Evolutionary conservation across 2,329 filamentous ascomycete species (phyloP).

Genomic region (Neonectria punicea): DNA sequence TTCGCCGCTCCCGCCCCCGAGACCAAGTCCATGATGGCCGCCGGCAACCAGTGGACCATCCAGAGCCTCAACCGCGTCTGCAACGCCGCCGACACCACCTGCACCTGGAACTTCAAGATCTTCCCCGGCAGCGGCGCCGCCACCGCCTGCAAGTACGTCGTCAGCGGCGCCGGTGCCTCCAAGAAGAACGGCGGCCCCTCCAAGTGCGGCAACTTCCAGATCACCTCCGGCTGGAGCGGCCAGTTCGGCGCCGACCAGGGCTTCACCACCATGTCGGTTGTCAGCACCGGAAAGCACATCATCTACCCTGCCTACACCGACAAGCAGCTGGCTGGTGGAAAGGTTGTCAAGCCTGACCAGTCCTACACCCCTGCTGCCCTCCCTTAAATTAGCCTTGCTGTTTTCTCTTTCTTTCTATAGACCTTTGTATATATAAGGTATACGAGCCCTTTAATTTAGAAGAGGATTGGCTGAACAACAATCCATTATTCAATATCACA

Average conservation of each 20-base stretch:
- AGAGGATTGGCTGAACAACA: no score
- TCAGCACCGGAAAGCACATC: slow-evolving; percentile 55
- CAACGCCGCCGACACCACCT: slow-evolving; percentile 50
- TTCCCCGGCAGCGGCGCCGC: slow-evolving; percentile 55
- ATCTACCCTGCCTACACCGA: slow-evolving; percentile 64
- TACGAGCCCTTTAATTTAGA: no score
- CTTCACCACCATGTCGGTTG: slow-evolving; percentile 64
- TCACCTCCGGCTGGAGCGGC: slow-evolving; percentile 65
- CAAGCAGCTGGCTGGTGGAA: slow-evolving; percentile 55
- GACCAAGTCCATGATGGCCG: slow-evolving; percentile 53
- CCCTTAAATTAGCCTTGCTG: slow-evolving; percentile 14
- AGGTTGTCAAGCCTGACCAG: slow-evolving; percentile 60
- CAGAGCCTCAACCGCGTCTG: slow-evolving; percentile 52
- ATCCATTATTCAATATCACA: no score
- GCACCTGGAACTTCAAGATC: slow-evolving; percentile 57
- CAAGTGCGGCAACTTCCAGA: slow-evolving; percentile 59
- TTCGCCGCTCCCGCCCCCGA: slow-evolving; percentile 47
- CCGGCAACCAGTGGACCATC: slow-evolving; percentile 54
- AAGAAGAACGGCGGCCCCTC: slow-evolving; percentile 51
- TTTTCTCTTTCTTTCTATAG: no score
- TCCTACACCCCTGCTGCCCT: slow-evolving; percentile 51
- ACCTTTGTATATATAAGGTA: no score
- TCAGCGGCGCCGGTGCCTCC: slow-evolving; percentile 49
- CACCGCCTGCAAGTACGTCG: slow-evolving; percentile 39
- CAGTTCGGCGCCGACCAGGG: slow-evolving; percentile 62